Base-by-base conservation (phyloP, 257 asterid genomes). In the Nicotiana tomentosiformis region DNA sequence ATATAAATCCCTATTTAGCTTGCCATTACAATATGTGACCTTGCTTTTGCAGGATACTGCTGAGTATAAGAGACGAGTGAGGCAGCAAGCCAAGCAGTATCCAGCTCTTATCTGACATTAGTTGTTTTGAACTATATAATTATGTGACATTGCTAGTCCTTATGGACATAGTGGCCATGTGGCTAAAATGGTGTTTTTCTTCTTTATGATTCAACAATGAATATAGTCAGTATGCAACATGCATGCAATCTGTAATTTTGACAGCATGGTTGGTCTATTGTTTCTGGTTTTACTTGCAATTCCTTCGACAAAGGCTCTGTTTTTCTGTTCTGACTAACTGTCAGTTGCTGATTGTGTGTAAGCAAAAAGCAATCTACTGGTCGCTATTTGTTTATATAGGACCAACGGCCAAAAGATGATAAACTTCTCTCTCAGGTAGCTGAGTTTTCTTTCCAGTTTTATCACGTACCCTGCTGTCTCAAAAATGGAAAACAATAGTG, bases 81-180 rank as follows among this genome's bases (percentile, higher is more conserved):
- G 81, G 78, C 88, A 86, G 82, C 89, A 88, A 76, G 84, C 88
- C 76, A 88, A 84, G 88, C 89, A 77, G 56, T 86, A 86, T 66
- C 84, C 89, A 29, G 46, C 82, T 32, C 68, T 83, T n/a, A 76
- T 86, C 57, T 88, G 65, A 68, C 78, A n/a, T 64, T 53, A 26
- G 46, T 33, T 43, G n/a, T 60, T 39, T 20, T 80, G 29, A 62
- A 23, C n/a, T 30, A 37, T 35, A 78, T 17, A 61, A 60, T 35
- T 39, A 26, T 37, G 56, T 8, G 46, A n/a, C 61, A 80, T 62
- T 43, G 61, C 0, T 37, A 37, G 18, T 80, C 14, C 56, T 32
- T 20, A 10, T 72, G 49, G 37, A 12, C 60, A 46, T 23, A n/a
- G 39, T 23, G 61, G 61, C 4, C 20, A 0, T 72, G 7, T 72